Evolutionary conservation across 2,329 filamentous ascomycete species (phyloP).

Genomic region (Chalara sp.): DNA sequence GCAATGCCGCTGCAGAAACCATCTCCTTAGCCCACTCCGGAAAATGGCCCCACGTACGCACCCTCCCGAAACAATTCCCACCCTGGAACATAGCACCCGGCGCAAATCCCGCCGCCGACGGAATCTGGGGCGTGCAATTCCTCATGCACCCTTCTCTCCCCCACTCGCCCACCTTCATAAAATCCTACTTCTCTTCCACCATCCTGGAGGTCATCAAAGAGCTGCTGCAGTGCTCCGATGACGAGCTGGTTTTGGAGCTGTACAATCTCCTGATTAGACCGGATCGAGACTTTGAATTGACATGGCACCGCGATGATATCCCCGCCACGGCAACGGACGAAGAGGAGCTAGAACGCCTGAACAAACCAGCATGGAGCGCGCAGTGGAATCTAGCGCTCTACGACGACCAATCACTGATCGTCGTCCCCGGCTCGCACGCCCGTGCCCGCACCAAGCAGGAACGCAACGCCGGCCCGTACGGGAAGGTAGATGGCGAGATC

Average conservation of each 20-base stretch:
- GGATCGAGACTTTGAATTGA: conserved; percentile 61
- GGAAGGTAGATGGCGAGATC: conserved; percentile 56
- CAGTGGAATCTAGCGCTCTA: conserved; percentile 86
- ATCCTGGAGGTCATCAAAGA: conserved; percentile 58
- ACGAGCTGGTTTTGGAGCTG: conserved; percentile 75
- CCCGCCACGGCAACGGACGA: conserved; percentile 55
- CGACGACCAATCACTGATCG: conserved; percentile 65
- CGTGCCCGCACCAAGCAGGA: conserved; percentile 66
- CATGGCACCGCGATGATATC: conserved; percentile 86
- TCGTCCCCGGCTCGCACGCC: conserved; percentile 70
- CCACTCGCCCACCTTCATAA: conserved; percentile 53
- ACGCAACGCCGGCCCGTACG: conserved; percentile 60
- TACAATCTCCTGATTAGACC: conserved; percentile 81
- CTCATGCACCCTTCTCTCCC: conserved; percentile 69
- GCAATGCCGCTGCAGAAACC: conserved; percentile 49
- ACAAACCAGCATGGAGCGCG: conserved; percentile 60
- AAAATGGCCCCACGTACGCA: conserved; percentile 74
- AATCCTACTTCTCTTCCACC: conserved; percentile 63
- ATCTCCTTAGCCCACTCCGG: conserved; percentile 59
- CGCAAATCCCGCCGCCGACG: conserved; percentile 39
- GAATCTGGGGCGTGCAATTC: conserved; percentile 89
- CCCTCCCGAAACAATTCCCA: conserved; percentile 84
- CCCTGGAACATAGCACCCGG: conserved; percentile 57
- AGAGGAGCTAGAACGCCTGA: conserved; percentile 59
- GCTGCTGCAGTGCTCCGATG: conserved; percentile 49